Evolutionary conservation across 257 asterid genomes (phyloP).

Genomic region (Marsdenia floribunda): DNA sequence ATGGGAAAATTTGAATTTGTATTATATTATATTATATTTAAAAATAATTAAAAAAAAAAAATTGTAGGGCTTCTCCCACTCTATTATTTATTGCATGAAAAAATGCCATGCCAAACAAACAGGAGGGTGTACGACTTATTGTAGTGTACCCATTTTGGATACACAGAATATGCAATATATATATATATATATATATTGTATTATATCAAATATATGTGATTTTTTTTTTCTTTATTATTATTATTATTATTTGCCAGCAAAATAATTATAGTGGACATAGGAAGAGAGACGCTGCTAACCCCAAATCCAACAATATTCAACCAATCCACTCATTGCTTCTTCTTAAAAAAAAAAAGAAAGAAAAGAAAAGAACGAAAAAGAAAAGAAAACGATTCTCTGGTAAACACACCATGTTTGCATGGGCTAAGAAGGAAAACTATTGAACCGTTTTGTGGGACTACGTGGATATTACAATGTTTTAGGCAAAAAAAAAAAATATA

Average conservation of each 20-base stretch:
- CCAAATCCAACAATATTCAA: conserved; percentile 19
- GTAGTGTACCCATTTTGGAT: conserved; percentile 6
- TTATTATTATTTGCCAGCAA: background rate
- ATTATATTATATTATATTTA: background rate
- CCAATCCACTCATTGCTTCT: conserved; percentile 20
- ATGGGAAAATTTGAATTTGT: conserved; percentile 11
- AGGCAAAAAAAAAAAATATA: too few relatives aligned
- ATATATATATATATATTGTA: too few relatives aligned
- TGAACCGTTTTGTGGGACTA: background rate
- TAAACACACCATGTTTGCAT: background rate
- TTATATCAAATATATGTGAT: background rate
- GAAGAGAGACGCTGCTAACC: conserved; percentile 17
- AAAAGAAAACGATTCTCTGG: background rate
- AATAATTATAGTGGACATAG: conserved; percentile 24
- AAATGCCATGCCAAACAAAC: conserved; percentile 18
- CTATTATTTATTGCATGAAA: conserved; percentile 5
- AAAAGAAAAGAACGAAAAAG: background rate
- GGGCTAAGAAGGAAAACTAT: background rate
- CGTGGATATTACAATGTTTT: too few relatives aligned
- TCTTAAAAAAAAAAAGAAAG: too few relatives aligned
- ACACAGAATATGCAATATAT: background rate
- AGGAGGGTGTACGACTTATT: conserved; percentile 4
- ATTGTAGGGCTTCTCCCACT: conserved; percentile 1
- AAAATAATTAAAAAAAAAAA: too few relatives aligned
- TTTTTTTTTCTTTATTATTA: conserved; percentile 5